Evolutionary conservation across 202 grass and related monocot genomes (phyloP), one percentile per base, ranked within the genome.

Genomic region (Eragrostis tef): DNA sequence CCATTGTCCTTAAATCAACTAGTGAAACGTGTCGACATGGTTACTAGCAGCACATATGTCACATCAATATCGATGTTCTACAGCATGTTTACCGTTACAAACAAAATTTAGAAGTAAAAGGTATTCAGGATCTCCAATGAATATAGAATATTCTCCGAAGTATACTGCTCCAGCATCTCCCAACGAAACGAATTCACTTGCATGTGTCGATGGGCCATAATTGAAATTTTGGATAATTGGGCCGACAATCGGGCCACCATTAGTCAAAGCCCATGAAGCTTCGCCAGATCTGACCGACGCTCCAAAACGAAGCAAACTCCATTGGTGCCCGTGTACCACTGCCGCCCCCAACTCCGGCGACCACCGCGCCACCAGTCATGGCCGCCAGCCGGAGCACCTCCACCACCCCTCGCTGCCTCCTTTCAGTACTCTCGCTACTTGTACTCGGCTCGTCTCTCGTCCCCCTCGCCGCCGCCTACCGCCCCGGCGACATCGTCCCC

Each of bases 401-500:
- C 27, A 2, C 58, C 5, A 0, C 19, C 85, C 29, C 7, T 24
- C 31, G 14, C 22, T 19, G 0, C 25, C 59, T 39, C 31, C 49
- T 71, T 10, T 25, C 34, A 12, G 14, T 64, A 0, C 64, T 83
- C 29, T 31, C 67, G 26, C 25, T 87, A 47, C 67, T 72, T 16
- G 14, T 83, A 7, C 20, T 72, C 2, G 50, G 25, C 73, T 82
- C 72, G 12, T 64, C 36, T 13, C 20, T 91, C n/a, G 62, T 54
- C 8, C 56, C 73, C 27, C 8, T 78, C 43, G 45, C 84, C 15
- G 59, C 76, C 69, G 89, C 92, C 43, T 94, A 89, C 57, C 87
- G 86, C 34, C 89, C 92, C 9, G 89, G 92, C 19, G 89, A 94
- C 78, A 84, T 91, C 79, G 87, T 94, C 64, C 92, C 92, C 15